Percentiles rank a stretch among this genome's conserved stretches.
phyloP scores from a whole-genome alignment of 2,329 filamentous ascomycete genomes.

The Dactylellina parvicollis region DNA sequence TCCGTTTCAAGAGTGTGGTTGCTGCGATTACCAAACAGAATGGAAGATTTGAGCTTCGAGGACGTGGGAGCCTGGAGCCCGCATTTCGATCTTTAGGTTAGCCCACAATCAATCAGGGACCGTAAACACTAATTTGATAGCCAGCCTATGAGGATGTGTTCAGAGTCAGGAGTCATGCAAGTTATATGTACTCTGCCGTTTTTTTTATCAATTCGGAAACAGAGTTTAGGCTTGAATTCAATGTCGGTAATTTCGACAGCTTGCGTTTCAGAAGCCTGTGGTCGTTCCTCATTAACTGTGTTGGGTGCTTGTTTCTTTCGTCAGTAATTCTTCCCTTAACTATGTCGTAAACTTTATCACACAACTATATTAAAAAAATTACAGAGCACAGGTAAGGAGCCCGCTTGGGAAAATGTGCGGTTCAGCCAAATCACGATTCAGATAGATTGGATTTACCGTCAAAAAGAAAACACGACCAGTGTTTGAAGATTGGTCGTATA shows the following conservation, averaged over 20 bases:
- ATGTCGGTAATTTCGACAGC: conserved; percentile 32
- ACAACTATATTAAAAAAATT: no score
- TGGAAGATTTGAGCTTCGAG: not conserved
- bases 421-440: conserved; percentile 38
- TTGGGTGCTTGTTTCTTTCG: not conserved
- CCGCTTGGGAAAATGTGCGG: conserved; percentile 32
- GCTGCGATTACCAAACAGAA: not conserved
- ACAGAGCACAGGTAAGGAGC: conserved; percentile 11
- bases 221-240: conserved; percentile 16
- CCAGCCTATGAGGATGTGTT: not conserved
- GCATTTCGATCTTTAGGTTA: not conserved
- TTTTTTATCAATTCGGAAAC: not conserved
- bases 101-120: conserved; percentile 1
- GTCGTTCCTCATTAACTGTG: conserved; percentile 2
- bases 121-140: not conserved
- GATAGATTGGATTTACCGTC: conserved; percentile 31
- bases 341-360: no score
- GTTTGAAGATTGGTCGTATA: not conserved
- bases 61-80: conserved; percentile 5
- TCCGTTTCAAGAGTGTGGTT: not conserved
- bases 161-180: conserved; percentile 18
- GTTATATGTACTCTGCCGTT: conserved; percentile 6
- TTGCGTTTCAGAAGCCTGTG: conserved; percentile 35
- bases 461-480: not conserved
- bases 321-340: conserved; percentile 22